Evolutionary conservation across 169 alveolate genomes (phyloP).

Genomic region (Eimeria sp.): DNA sequence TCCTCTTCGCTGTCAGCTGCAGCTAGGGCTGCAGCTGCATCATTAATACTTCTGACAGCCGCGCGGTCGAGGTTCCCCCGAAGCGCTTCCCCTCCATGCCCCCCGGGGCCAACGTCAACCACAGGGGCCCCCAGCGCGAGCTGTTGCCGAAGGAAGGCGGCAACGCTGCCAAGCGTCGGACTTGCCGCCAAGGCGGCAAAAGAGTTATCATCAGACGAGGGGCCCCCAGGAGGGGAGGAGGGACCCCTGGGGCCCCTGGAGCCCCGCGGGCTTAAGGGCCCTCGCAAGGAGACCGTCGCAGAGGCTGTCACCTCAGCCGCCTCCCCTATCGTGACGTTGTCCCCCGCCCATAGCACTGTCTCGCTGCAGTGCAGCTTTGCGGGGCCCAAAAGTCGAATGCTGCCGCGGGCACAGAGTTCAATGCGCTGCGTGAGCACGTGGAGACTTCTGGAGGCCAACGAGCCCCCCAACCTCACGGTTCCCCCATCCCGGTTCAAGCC

Average conservation of each 20-base stretch:
- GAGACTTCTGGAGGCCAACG: background rate
- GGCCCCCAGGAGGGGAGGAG: background rate
- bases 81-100: background rate
- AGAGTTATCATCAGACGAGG: background rate
- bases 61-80: background rate
- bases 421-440: constrained; percentile 20
- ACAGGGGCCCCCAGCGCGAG: constrained; percentile 22
- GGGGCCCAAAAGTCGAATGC: constrained; percentile 21
- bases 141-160: background rate
- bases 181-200: background rate
- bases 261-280: background rate
- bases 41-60: background rate
- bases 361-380: constrained; percentile 65
- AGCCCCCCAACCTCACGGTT: background rate
- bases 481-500: background rate
- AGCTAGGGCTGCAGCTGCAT: background rate
- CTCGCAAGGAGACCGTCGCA: constrained; percentile 41
- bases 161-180: background rate
- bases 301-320: constrained; percentile 62
- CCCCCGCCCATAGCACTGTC: constrained; percentile 18
- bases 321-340: constrained; percentile 7
- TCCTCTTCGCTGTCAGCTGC: background rate
- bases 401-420: constrained; percentile 53
- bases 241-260: background rate
- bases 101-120: background rate